A percentile compares a stretch with the other conserved stretches of the same genome.
phyloP scores from a whole-genome alignment of 2,329 filamentous ascomycete species.

The Fusarium pilosicola region DNA sequence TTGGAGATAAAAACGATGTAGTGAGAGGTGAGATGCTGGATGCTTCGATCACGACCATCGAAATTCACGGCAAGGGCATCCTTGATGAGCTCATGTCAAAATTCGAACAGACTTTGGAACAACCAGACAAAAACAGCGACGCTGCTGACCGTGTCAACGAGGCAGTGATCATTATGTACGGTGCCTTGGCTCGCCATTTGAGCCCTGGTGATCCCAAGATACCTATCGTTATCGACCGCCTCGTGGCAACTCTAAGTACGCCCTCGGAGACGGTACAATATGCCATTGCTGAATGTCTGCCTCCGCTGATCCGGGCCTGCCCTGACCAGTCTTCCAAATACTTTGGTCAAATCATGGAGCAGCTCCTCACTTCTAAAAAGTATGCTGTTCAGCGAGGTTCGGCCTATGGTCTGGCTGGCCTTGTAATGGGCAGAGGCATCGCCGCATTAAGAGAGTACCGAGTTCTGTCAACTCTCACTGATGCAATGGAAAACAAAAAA shows the following conservation, averaged over 20 bases:
- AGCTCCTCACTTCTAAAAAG: constrained; percentile 85
- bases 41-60: constrained; percentile 83
- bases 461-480: constrained; percentile 82
- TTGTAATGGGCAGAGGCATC: constrained; percentile 89
- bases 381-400: constrained; percentile 94
- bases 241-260: constrained; percentile 88
- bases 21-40: constrained; percentile 94
- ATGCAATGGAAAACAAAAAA: constrained; percentile 97
- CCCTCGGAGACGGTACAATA: constrained; percentile 98
- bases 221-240: constrained; percentile 84
- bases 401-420: constrained; percentile 91
- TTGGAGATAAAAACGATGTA: constrained; percentile 81
- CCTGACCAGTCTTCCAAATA: constrained; percentile 82
- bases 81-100: constrained; percentile 92
- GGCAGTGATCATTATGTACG: constrained; percentile 97
- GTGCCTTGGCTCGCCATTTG: constrained; percentile 89
- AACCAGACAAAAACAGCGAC: constrained; percentile 82
- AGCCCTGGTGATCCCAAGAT: constrained; percentile 86
- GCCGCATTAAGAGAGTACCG: constrained; percentile 83
- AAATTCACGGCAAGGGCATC: constrained; percentile 80
- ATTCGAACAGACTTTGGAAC: constrained; percentile 88
- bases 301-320: constrained; percentile 86
- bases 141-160: constrained; percentile 92
- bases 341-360: constrained; percentile 81
- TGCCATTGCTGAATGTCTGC: constrained; percentile 92